phyloP scores from a whole-genome alignment of 306 rosid species.

The Gillenia trifoliata region DNA sequence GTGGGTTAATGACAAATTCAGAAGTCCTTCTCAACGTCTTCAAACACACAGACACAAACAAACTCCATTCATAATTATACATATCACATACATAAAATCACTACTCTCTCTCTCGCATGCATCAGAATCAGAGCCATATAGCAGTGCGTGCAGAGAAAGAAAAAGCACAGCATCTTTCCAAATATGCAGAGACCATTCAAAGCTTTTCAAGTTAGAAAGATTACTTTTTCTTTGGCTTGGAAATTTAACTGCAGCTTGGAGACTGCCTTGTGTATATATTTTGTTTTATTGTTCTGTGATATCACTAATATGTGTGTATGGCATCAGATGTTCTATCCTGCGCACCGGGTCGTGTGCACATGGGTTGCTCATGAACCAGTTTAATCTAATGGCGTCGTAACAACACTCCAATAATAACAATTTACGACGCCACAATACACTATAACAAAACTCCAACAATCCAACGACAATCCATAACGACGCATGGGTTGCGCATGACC shows the following conservation, averaged over 20 bases:
- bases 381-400: too few species aligned
- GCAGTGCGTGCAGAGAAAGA: conserved; percentile 38
- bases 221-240: not conserved
- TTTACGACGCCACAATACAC: too few species aligned
- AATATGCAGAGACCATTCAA: conserved; percentile 64
- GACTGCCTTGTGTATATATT: not conserved
- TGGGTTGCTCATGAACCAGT: too few species aligned
- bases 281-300: not conserved
- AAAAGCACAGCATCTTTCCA: conserved; percentile 54
- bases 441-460: too few species aligned
- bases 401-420: too few species aligned
- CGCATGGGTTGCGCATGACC: too few species aligned
- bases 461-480: too few species aligned
- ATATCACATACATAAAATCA: conserved; percentile 16
- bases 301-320: too few species aligned
- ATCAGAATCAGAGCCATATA: conserved; percentile 32
- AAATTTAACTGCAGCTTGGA: not conserved
- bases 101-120: not conserved
- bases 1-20: conserved; percentile 54
- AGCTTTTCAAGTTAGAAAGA: conserved; percentile 20
- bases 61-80: conserved; percentile 8
- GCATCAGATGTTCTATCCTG: too few species aligned
- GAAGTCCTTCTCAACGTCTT: conserved; percentile 56
- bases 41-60: conserved; percentile 49
- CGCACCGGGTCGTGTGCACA: too few species aligned